phyloP scores from a whole-genome alignment of 768 basidiomycete genomes.

The Lactarius sp. region DNA sequence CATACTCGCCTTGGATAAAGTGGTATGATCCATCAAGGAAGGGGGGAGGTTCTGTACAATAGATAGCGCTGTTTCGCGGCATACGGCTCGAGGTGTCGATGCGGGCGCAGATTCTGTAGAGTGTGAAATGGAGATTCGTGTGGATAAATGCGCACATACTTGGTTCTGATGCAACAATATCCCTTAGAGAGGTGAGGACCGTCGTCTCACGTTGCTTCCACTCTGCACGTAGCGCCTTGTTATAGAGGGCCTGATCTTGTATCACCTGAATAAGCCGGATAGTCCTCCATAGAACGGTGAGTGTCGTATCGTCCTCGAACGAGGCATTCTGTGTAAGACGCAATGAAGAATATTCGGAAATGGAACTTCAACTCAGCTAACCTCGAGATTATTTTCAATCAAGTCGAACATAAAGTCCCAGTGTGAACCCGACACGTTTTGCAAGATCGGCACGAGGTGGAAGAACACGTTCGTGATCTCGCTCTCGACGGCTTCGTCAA shows the following conservation, averaged over 20 bases:
- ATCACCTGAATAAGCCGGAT: slow-evolving; percentile 62
- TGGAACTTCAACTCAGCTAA: slow-evolving; percentile 32
- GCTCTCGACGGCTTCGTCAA: slow-evolving; percentile 75
- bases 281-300: slow-evolving; percentile 64
- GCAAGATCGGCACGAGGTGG: slow-evolving; percentile 79
- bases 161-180: slow-evolving; percentile 50
- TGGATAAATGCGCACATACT: slow-evolving; percentile 37
- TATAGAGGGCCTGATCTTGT: slow-evolving; percentile 64
- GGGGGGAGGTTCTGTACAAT: slow-evolving; percentile 64
- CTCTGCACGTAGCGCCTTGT: slow-evolving; percentile 62
- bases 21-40: slow-evolving; percentile 56
- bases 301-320: slow-evolving; percentile 50
- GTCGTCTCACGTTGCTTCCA: slow-evolving; percentile 58
- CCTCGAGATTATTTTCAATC: slow-evolving; percentile 85
- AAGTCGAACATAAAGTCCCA: slow-evolving; percentile 94
- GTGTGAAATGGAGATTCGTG: background rate
- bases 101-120: slow-evolving; percentile 23
- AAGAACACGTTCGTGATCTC: slow-evolving; percentile 69
- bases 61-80: slow-evolving; percentile 61
- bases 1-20: slow-evolving; percentile 53
- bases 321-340: slow-evolving; percentile 47
- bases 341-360: background rate
- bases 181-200: slow-evolving; percentile 54
- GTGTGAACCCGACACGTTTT: slow-evolving; percentile 79
- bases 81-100: slow-evolving; percentile 60